These are phyloP conservation scores for Keithomyces neogunnii DNA, from an alignment of 2,329 filamentous ascomycete species.

Conservation along the genomic window DNA sequence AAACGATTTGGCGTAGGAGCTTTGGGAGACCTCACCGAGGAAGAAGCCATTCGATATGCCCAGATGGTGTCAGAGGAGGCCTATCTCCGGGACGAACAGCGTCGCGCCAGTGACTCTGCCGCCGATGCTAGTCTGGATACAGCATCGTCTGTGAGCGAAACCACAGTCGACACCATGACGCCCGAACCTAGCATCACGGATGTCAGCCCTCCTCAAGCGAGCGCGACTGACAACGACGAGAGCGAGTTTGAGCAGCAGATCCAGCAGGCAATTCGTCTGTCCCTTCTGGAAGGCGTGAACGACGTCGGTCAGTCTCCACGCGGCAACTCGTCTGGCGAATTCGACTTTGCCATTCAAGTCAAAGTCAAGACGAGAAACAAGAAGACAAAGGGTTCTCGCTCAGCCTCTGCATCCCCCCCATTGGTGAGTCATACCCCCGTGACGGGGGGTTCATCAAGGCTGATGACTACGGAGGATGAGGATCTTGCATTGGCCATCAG, in stretches of 20 bases:
- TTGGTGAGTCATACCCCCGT: constrained; percentile 28
- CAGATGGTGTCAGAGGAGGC: constrained; percentile 58
- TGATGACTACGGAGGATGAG: constrained; percentile 31
- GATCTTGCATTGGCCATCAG: constrained; percentile 53
- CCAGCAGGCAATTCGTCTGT: constrained; percentile 54
- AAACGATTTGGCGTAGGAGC: constrained; percentile 75
- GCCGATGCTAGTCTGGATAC: constrained; percentile 37
- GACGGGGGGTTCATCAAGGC: constrained; percentile 10
- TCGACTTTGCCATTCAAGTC: constrained; percentile 44
- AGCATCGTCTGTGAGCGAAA: constrained; percentile 31
- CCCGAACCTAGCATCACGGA: constrained; percentile 46
- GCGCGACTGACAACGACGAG: constrained; percentile 19
- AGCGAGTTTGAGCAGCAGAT: constrained; percentile 53
- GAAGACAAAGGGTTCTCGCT: constrained; percentile 24
- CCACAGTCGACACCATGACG: constrained; percentile 40
- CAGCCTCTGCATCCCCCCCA: constrained; percentile 22
- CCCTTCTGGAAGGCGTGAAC: constrained; percentile 47
- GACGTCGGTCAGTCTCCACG: constrained; percentile 36
- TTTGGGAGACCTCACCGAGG: constrained; percentile 56
- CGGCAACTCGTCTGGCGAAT: constrained; percentile 37
- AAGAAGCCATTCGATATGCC: constrained; percentile 56
- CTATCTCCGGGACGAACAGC: constrained; percentile 47
- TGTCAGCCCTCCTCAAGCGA: constrained; percentile 19
- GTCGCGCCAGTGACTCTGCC: constrained; percentile 43
- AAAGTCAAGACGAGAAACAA: constrained; percentile 32